These are phyloP conservation scores for Fusarium kyushuense DNA, from an alignment of 2,329 filamentous ascomycete species.

Conservation along the genomic window DNA sequence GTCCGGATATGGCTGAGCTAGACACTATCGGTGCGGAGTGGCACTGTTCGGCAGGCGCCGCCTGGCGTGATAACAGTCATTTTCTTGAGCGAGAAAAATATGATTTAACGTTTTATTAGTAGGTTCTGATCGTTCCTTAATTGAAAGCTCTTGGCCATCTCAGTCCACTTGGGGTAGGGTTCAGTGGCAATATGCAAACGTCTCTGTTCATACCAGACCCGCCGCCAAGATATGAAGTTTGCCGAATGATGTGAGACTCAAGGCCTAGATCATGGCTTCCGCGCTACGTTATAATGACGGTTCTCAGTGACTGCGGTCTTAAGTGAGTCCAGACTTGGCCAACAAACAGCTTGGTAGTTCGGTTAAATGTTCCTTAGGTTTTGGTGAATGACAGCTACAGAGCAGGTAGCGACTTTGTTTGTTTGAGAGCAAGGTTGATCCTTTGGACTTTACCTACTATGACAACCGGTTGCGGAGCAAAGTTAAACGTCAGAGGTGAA, in stretches of 20 bases:
- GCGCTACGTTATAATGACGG: accelerated
- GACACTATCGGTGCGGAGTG: not conserved
- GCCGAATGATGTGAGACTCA: not conserved
- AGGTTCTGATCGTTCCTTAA: not conserved
- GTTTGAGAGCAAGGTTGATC: no score
- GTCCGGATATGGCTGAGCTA: conserved; percentile 21
- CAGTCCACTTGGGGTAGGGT: not conserved
- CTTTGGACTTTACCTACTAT: no score
- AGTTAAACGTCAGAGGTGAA: no score
- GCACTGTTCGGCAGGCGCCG: not conserved
- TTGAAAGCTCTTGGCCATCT: not conserved
- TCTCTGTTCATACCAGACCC: not conserved
- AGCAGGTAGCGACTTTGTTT: no score
- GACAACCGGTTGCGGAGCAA: no score
- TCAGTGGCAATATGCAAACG: no score
- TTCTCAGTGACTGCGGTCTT: not conserved
- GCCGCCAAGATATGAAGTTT: not conserved
- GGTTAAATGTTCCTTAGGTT: no score
- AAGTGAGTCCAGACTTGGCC: not conserved
- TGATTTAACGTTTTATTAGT: accelerated
- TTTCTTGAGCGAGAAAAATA: accelerated
- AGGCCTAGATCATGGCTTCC: not conserved
- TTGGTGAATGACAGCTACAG: no score
- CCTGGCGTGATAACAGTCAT: not conserved
- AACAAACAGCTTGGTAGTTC: no score